A percentile compares a stretch with the other conserved stretches of the same genome.
phyloP scores from a whole-genome alignment of 768 basidiomycete species.

The Mycena polygramma region DNA sequence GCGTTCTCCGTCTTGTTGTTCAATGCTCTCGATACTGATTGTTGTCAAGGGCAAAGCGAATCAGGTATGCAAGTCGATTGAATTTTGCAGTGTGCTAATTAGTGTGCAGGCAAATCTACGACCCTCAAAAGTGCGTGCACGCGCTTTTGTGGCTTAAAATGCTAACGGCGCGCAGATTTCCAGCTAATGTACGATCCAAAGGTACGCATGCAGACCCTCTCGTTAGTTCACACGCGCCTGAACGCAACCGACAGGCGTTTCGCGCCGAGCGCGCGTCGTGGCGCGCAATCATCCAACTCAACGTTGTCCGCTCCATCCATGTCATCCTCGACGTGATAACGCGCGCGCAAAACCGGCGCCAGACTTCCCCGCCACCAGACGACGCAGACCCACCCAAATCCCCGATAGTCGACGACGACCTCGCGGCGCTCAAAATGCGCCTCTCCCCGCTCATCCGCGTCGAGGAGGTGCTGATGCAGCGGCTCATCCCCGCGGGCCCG shows the following conservation, averaged over 20 bases:
- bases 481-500: constrained; percentile 63
- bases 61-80: constrained; percentile 62
- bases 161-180: constrained; percentile 55
- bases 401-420: constrained; percentile 44
- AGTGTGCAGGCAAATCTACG: constrained; percentile 77
- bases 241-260: constrained; percentile 57
- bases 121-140: constrained; percentile 77
- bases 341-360: constrained; percentile 42
- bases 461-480: constrained; percentile 71
- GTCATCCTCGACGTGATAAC: constrained; percentile 71
- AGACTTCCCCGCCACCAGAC: constrained; percentile 20
- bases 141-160: background rate
- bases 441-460: constrained; percentile 73
- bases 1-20: constrained; percentile 34
- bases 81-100: constrained; percentile 13
- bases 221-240: constrained; percentile 4
- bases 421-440: constrained; percentile 66
- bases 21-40: background rate
- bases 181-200: constrained; percentile 75
- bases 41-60: constrained; percentile 77
- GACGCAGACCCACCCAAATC: constrained; percentile 34
- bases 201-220: constrained; percentile 50
- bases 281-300: constrained; percentile 78
- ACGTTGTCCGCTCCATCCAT: constrained; percentile 76
- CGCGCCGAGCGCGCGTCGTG: constrained; percentile 72